Percentiles rank a stretch among this genome's conserved stretches.
Conservation (phyloP, 129 eudicot species). For the Artemisia annua region DNA sequence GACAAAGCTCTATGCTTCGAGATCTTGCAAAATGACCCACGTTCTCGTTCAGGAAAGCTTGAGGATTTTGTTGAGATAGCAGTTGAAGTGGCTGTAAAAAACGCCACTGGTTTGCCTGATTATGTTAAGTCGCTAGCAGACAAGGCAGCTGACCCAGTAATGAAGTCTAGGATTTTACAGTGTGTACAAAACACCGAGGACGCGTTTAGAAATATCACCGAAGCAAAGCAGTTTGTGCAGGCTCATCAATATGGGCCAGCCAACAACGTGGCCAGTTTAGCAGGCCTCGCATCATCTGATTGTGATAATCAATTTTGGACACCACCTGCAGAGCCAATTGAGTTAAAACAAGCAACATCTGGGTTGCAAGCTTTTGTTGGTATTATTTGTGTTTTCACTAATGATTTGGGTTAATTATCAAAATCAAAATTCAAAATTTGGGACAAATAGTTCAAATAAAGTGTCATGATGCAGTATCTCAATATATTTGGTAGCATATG, state of each 20-base stretch:
- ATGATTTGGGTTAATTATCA: too few relatives aligned
- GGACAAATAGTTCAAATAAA: too few relatives aligned
- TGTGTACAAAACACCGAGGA: not conserved
- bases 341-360: constrained; percentile 2
- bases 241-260: not conserved
- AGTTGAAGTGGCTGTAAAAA: not conserved
- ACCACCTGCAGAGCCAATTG: not conserved
- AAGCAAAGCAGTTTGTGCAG: constrained; percentile 17
- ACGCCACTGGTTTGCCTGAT: not conserved
- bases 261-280: not conserved
- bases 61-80: not conserved
- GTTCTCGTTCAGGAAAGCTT: not conserved
- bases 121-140: not conserved
- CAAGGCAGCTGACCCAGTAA: not conserved
- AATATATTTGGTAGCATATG: too few relatives aligned
- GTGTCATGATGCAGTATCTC: too few relatives aligned
- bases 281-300: not conserved
- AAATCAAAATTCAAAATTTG: too few relatives aligned
- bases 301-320: constrained; percentile 7
- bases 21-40: constrained; percentile 3
- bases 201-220: not conserved
- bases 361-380: not conserved
- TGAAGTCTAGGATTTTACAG: constrained; percentile 10
- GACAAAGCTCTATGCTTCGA: constrained; percentile 13
- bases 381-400: not conserved